phyloP scores from a whole-genome alignment of 2,329 filamentous ascomycete species.

The Lasiodiplodia sp. region DNA sequence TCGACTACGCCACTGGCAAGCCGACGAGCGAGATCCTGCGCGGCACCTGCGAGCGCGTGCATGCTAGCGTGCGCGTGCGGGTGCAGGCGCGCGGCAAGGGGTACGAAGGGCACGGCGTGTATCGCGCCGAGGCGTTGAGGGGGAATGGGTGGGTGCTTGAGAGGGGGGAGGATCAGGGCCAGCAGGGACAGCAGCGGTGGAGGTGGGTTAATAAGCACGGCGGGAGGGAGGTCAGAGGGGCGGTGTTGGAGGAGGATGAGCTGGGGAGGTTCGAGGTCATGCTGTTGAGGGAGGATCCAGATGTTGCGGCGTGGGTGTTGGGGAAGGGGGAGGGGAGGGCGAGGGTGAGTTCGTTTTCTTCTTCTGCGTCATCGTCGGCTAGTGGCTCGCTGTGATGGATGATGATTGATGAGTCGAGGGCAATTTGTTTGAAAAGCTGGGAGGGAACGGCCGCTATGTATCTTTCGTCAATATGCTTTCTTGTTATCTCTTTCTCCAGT shows the following conservation, averaged over 20 bases:
- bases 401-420: not conserved
- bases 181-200: not conserved
- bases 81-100: slow-evolving; percentile 16
- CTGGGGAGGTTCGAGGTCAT: slow-evolving; percentile 22
- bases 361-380: not conserved
- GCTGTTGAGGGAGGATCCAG: slow-evolving; percentile 20
- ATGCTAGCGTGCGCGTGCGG: slow-evolving; percentile 33
- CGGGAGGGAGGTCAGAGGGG: not conserved
- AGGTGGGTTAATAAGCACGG: not conserved
- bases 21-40: slow-evolving; percentile 13
- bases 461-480: not conserved
- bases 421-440: too few species aligned
- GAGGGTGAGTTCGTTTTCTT: not conserved
- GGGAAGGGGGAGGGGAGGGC: slow-evolving; percentile 7
- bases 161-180: not conserved
- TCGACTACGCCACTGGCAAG: slow-evolving; percentile 30
- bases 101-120: slow-evolving; percentile 28
- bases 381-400: not conserved
- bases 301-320: slow-evolving; percentile 11
- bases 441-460: not conserved
- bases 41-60: slow-evolving; percentile 34
- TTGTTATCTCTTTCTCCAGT: not conserved
- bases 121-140: slow-evolving; percentile 27
- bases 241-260: slow-evolving; percentile 27
- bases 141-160: slow-evolving; percentile 8